Percentiles rank a stretch among this genome's conserved stretches.
Conservation (phyloP, 1,139 yeast species). For the Zygosaccharomyces pseudobailii region DNA sequence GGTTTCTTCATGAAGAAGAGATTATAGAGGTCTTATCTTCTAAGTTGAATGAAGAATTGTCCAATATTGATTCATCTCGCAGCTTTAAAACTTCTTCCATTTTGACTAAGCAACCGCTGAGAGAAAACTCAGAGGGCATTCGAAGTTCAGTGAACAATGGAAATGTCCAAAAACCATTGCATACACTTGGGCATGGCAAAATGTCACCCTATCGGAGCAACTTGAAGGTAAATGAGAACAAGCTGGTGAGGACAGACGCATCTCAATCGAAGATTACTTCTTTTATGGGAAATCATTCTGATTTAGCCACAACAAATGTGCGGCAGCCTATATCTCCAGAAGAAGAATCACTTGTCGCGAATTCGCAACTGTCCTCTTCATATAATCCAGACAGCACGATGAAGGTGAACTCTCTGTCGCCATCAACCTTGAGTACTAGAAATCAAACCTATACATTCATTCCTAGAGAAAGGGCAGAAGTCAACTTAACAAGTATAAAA, state of each 20-base stretch:
- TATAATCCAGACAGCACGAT: conserved; percentile 1
- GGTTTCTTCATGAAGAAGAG: conserved; percentile 83
- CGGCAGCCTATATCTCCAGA: neutral
- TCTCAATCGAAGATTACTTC: conserved; percentile 55
- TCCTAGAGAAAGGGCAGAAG: conserved; percentile 32
- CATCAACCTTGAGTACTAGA: neutral
- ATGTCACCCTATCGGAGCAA: conserved; percentile 22
- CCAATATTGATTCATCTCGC: conserved; percentile 63
- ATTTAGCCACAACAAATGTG: neutral
- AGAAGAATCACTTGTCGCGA: conserved; percentile 3
- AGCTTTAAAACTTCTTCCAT: conserved; percentile 60
- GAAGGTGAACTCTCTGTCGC: neutral
- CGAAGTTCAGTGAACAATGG: conserved; percentile 1
- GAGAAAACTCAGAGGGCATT: conserved; percentile 6
- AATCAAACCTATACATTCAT: conserved; percentile 12
- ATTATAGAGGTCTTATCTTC: conserved; percentile 59
- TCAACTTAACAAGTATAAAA: conserved; percentile 56
- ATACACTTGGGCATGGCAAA: conserved; percentile 18
- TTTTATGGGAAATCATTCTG: conserved; percentile 32
- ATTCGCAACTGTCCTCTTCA: neutral
- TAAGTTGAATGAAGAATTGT: conserved; percentile 47
- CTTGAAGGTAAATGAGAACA: conserved; percentile 48
- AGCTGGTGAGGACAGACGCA: conserved; percentile 71
- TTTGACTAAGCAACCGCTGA: conserved; percentile 12
- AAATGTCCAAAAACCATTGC: conserved; percentile 3